Percentiles rank a stretch among this genome's conserved stretches.
These are phyloP conservation scores for Hibiscus tridactylites DNA, from an alignment of 345 rosid species.

Conservation along the genomic window DNA sequence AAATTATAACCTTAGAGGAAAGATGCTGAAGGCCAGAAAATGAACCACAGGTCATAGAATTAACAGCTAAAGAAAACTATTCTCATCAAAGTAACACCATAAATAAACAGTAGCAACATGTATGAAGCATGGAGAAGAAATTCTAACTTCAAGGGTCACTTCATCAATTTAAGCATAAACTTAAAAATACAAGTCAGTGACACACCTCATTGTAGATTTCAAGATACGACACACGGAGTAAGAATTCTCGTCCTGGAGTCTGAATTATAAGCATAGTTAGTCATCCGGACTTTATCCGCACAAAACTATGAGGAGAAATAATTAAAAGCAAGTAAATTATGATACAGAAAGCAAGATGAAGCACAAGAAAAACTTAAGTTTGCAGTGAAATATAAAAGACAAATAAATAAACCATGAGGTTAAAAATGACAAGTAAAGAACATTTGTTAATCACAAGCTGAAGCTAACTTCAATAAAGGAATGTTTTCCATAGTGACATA, in stretches of 20 bases:
- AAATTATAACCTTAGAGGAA: not conserved
- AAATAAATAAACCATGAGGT: not conserved
- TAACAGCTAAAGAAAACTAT: not conserved
- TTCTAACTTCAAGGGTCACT: not conserved
- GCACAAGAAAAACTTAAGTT: not conserved
- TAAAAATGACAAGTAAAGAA: not conserved
- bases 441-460: not conserved
- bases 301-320: not conserved
- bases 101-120: not conserved
- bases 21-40: not conserved
- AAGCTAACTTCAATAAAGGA: not conserved
- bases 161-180: conserved; percentile 10
- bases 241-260: conserved; percentile 99
- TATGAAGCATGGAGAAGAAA: not conserved
- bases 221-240: conserved; percentile 96
- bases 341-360: conserved; percentile 4
- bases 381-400: not conserved
- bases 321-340: not conserved
- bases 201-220: conserved; percentile 97
- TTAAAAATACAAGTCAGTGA: conserved; percentile 14
- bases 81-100: not conserved
- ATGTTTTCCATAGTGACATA: not conserved
- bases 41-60: not conserved
- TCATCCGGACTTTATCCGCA: conserved; percentile 11
- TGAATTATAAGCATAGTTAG: conserved; percentile 28